Conservation (phyloP, 495 filamentous ascomycete genomes). For the Penicillium parvum region DNA sequence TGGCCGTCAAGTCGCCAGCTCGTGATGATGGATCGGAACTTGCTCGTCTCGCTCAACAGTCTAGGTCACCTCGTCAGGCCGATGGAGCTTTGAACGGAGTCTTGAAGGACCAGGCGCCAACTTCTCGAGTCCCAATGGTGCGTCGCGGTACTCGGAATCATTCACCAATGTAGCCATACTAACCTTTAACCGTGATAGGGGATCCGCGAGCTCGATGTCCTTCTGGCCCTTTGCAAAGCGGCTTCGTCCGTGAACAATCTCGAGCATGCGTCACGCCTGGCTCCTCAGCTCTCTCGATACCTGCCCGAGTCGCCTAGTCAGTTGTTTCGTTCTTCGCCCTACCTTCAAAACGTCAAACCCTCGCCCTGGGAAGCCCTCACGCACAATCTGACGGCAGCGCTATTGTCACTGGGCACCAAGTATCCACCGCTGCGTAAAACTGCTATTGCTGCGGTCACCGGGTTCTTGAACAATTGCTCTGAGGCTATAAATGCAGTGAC, state of each 20-base stretch:
- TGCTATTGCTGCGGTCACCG: slow-evolving; percentile 55
- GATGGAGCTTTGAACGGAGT: slow-evolving; percentile 40
- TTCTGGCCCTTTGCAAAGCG: slow-evolving; percentile 84
- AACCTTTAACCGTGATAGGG: slow-evolving; percentile 37
- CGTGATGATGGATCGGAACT: slow-evolving; percentile 62
- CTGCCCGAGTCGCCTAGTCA: slow-evolving; percentile 78
- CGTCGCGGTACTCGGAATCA: slow-evolving; percentile 1
- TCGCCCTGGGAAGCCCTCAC: slow-evolving; percentile 88
- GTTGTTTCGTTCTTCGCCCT: slow-evolving; percentile 70
- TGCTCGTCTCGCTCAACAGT: slow-evolving; percentile 55
- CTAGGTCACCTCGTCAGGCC: slow-evolving; percentile 27
- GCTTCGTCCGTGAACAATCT: slow-evolving; percentile 62
- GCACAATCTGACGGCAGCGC: slow-evolving; percentile 67
- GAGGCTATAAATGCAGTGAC: slow-evolving; percentile 43
- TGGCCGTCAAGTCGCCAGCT: slow-evolving; percentile 52
- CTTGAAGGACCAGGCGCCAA: slow-evolving; percentile 34
- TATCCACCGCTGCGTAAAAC: slow-evolving; percentile 60
- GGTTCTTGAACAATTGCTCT: slow-evolving; percentile 64
- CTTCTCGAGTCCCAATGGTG: slow-evolving; percentile 52
- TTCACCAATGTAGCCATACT: slow-evolving; percentile 15
- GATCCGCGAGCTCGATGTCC: slow-evolving; percentile 79
- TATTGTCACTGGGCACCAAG: slow-evolving; percentile 71
- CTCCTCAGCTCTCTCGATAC: slow-evolving; percentile 71
- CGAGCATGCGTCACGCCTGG: slow-evolving; percentile 69
- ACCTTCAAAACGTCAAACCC: slow-evolving; percentile 73